These are phyloP conservation scores for Gypsophila paniculata DNA, from an alignment of 179 eudicot genomes.

Conservation along the genomic window DNA sequence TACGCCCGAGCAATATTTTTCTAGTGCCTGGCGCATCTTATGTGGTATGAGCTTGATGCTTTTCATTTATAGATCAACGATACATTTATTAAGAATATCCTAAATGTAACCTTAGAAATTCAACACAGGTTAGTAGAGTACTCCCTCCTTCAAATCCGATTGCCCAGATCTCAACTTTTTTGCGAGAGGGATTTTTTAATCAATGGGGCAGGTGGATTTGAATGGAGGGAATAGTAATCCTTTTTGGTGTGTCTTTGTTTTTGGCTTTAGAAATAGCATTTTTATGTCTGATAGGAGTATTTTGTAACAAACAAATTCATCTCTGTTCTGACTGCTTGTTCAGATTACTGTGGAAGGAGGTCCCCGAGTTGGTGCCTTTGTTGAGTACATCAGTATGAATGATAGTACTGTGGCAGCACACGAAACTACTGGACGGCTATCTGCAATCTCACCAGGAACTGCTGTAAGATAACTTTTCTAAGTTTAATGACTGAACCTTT, in stretches of 20 bases:
- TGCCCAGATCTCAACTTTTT: too few relatives aligned
- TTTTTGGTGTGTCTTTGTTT: background rate
- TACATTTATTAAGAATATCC: background rate
- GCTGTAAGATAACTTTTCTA: slow-evolving; percentile 42
- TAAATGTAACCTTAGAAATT: background rate
- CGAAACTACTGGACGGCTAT: slow-evolving; percentile 55
- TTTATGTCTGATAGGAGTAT: too few relatives aligned
- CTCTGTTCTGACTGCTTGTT: slow-evolving; percentile 17
- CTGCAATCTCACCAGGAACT: slow-evolving; percentile 73
- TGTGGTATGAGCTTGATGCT: slow-evolving; percentile 46
- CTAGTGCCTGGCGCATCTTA: slow-evolving; percentile 91
- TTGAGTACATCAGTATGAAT: slow-evolving; percentile 59
- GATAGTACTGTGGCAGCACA: slow-evolving; percentile 48
- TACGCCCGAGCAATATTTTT: slow-evolving; percentile 64
- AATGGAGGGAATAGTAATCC: background rate
- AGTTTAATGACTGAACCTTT: background rate
- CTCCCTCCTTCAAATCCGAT: too few relatives aligned
- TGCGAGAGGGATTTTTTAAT: too few relatives aligned
- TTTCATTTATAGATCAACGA: background rate
- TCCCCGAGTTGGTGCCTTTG: slow-evolving; percentile 52
- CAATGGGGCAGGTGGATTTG: too few relatives aligned
- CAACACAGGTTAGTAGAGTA: background rate
- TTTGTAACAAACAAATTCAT: too few relatives aligned
- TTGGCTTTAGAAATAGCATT: background rate
- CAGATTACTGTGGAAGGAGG: slow-evolving; percentile 78